These are phyloP conservation scores for Oleoguttula mirabilis DNA, from an alignment of 495 filamentous ascomycete species.

Conservation along the genomic window DNA sequence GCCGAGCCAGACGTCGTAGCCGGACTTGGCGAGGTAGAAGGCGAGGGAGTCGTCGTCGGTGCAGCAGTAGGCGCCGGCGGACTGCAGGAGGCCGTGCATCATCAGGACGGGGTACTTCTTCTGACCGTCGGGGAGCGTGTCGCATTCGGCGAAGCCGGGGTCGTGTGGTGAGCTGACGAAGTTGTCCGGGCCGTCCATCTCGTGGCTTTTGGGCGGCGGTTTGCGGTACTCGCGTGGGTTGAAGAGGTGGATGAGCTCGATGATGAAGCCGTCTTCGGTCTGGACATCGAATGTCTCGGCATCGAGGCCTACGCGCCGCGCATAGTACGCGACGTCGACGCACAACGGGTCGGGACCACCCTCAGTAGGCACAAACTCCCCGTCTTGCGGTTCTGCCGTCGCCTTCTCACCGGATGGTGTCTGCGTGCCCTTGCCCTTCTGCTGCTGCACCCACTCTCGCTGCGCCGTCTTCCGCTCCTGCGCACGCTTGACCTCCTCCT, in stretches of 20 bases:
- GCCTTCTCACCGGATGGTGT: conserved; percentile 14
- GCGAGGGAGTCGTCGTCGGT: conserved; percentile 86
- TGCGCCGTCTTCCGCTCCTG: conserved; percentile 44
- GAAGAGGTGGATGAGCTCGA: conserved; percentile 81
- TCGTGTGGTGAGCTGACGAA: conserved; percentile 27
- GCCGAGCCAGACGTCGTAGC: conserved; percentile 95
- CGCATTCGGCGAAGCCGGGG: conserved; percentile 24
- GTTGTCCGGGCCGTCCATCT: conserved; percentile 23
- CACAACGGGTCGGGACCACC: conserved; percentile 67
- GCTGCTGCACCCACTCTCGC: conserved; percentile 46
- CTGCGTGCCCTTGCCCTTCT: conserved; percentile 16
- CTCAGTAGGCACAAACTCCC: conserved; percentile 56
- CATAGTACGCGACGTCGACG: conserved; percentile 78
- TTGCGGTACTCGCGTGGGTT: conserved; percentile 57
- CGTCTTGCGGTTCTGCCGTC: conserved; percentile 29
- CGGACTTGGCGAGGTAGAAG: conserved; percentile 81
- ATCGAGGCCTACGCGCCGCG: conserved; percentile 75
- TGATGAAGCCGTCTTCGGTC: conserved; percentile 90
- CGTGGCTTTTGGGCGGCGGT: conserved; percentile 16
- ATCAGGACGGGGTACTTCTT: conserved; percentile 78
- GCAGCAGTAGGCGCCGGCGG: conserved; percentile 73
- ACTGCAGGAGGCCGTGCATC: conserved; percentile 82
- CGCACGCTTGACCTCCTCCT: conserved; percentile 51
- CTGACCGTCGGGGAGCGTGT: conserved; percentile 25
- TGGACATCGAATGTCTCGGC: conserved; percentile 74